phyloP scores from a whole-genome alignment of 352 stramenopile genomes.

The Thalassiosira oceanica region DNA sequence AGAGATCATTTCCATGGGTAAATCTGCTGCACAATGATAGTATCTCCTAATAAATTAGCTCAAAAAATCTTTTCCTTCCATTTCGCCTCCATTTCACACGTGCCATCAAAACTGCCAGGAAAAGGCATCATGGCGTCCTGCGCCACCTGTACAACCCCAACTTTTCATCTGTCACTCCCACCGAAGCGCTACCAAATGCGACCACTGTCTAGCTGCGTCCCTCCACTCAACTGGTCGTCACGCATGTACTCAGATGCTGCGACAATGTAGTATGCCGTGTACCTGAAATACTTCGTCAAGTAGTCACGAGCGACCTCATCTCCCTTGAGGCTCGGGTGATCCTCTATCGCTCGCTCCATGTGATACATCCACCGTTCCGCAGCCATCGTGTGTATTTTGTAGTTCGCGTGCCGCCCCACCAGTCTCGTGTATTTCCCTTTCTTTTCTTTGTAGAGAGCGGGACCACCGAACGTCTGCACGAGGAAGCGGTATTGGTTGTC shows the following conservation, averaged over 20 bases:
- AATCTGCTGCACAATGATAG: too few relatives aligned
- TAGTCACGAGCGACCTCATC: conserved; percentile 31
- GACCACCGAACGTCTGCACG: conserved; percentile 71
- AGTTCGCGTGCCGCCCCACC: conserved; percentile 70
- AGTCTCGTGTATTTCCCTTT: conserved; percentile 74
- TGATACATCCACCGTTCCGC: conserved; percentile 66
- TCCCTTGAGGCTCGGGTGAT: conserved; percentile 41
- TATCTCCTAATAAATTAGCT: too few relatives aligned
- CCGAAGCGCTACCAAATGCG: conserved; percentile 68
- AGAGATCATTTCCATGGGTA: too few relatives aligned
- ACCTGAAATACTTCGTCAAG: conserved; percentile 62
- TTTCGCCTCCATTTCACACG: too few relatives aligned
- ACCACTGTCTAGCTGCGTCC: conserved; percentile 54
- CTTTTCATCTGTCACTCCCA: too few relatives aligned
- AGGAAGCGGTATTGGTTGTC: conserved; percentile 78
- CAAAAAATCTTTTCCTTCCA: too few relatives aligned
- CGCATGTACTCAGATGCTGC: conserved; percentile 68
- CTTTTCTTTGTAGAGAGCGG: conserved; percentile 57
- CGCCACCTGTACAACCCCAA: too few relatives aligned
- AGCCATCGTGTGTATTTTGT: conserved; percentile 50
- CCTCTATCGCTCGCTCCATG: conserved; percentile 62
- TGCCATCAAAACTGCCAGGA: too few relatives aligned
- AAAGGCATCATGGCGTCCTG: too few relatives aligned
- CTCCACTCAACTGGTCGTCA: conserved; percentile 70
- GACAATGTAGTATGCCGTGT: conserved; percentile 76